These are phyloP conservation scores for Hygrophorus pudorinus DNA, from an alignment of 768 basidiomycete genomes.

Conservation along the genomic window DNA sequence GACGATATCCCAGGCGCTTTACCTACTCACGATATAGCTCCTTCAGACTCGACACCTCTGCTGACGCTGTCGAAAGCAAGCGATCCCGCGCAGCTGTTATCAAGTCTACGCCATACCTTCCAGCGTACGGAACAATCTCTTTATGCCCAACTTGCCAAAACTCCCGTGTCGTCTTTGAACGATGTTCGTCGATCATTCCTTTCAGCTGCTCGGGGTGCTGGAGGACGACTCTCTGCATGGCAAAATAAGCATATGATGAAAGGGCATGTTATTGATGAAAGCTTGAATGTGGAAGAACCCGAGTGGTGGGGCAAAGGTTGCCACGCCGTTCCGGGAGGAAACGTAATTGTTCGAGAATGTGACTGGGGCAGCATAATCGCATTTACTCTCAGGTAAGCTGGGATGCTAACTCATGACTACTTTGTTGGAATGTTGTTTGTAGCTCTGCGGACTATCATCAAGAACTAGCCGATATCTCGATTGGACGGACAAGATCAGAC, in stretches of 20 bases:
- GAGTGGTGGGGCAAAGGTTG: constrained; percentile 55
- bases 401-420: not conserved
- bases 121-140: constrained; percentile 49
- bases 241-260: constrained; percentile 48
- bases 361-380: constrained; percentile 77
- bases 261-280: constrained; percentile 16
- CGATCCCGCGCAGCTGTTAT: constrained; percentile 31
- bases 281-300: constrained; percentile 33
- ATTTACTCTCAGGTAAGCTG: constrained; percentile 54
- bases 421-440: constrained; percentile 2
- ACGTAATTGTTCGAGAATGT: constrained; percentile 55
- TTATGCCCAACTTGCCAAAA: constrained; percentile 42
- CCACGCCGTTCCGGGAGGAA: constrained; percentile 59
- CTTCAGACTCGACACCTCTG: constrained; percentile 6
- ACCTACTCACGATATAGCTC: not conserved
- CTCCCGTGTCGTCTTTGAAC: constrained; percentile 40
- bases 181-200: constrained; percentile 53
- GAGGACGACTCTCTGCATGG: constrained; percentile 50
- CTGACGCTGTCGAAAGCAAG: constrained; percentile 3
- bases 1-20: constrained; percentile 5
- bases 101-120: constrained; percentile 44
- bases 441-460: constrained; percentile 54
- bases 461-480: constrained; percentile 32
- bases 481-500: constrained; percentile 17
- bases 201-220: constrained; percentile 40